A percentile compares a stretch with the other conserved stretches of the same genome.
Evolutionary conservation across 192 early-diverging fungal genomes (phyloP).

Genomic region (Linnemannia schmuckeri): DNA sequence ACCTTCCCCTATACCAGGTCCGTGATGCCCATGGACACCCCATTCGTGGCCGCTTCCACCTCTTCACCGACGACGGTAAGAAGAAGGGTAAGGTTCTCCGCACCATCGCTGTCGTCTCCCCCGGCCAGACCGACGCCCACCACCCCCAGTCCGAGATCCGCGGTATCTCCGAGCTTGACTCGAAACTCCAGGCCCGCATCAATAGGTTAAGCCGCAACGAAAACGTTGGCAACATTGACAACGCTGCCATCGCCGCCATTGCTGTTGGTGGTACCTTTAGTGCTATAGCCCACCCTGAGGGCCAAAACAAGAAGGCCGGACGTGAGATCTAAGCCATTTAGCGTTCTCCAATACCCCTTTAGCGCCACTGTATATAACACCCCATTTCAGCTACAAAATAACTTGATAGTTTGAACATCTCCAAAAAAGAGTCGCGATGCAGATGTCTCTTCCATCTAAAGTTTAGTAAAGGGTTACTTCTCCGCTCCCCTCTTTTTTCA

Average conservation of each 20-base stretch:
- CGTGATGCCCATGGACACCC: slow-evolving; percentile 34
- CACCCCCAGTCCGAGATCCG: slow-evolving; percentile 13
- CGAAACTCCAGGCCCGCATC: not conserved
- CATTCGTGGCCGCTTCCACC: slow-evolving; percentile 48
- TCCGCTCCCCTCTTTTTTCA: no score
- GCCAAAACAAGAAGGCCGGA: no score
- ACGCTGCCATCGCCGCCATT: not conserved
- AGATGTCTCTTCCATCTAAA: no score
- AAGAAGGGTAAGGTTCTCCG: slow-evolving; percentile 50
- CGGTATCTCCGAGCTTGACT: slow-evolving; percentile 30
- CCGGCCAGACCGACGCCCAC: slow-evolving; percentile 31
- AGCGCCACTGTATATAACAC: no score
- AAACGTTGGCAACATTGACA: slow-evolving; percentile 13
- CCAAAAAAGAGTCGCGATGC: no score
- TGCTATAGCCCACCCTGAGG: no score
- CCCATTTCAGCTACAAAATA: no score
- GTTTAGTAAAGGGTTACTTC: no score
- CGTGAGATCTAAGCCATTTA: no score
- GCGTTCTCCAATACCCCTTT: no score
- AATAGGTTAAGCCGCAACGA: not conserved
- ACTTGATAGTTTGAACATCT: no score
- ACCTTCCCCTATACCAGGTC: slow-evolving; percentile 59
- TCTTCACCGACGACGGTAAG: slow-evolving; percentile 52
- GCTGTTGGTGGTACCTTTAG: not conserved
- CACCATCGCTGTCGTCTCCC: slow-evolving; percentile 32